These are phyloP conservation scores for Eucalyptus virginea DNA, from an alignment of 345 rosid genomes.

Conservation along the genomic window DNA sequence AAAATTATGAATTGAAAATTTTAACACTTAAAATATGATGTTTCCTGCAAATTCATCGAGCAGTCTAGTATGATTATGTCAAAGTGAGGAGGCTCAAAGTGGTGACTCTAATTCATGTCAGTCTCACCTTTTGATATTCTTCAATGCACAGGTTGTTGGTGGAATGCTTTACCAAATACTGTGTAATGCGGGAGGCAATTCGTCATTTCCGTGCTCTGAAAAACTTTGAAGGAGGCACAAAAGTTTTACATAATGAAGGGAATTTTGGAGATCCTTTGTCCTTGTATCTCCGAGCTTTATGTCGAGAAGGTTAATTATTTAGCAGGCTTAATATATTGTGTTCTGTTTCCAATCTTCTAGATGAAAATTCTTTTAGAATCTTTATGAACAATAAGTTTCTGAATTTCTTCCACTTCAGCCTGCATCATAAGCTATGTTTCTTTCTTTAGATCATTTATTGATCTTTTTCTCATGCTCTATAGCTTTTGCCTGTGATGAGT, in stretches of 20 bases:
- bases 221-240: slow-evolving; percentile 77
- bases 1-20: not conserved
- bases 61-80: not conserved
- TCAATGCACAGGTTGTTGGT: slow-evolving; percentile 66
- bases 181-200: slow-evolving; percentile 80
- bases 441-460: not conserved
- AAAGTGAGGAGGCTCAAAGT: not conserved
- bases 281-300: slow-evolving; percentile 87
- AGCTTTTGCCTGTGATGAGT: not conserved
- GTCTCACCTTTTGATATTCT: not conserved
- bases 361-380: not conserved
- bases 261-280: slow-evolving; percentile 91
- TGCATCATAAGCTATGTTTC: not conserved
- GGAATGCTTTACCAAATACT: slow-evolving; percentile 91
- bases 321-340: not conserved
- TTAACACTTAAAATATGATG: not conserved
- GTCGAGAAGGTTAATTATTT: slow-evolving; percentile 70
- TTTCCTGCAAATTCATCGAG: not conserved
- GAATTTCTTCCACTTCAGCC: not conserved
- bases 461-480: not conserved
- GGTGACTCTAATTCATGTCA: not conserved
- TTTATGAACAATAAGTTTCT: not conserved
- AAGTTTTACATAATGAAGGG: slow-evolving; percentile 58
- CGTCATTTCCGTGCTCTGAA: slow-evolving; percentile 88
- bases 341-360: not conserved